phyloP scores from a whole-genome alignment of 2,329 filamentous ascomycete genomes.

The Cladorrhinum sp. region DNA sequence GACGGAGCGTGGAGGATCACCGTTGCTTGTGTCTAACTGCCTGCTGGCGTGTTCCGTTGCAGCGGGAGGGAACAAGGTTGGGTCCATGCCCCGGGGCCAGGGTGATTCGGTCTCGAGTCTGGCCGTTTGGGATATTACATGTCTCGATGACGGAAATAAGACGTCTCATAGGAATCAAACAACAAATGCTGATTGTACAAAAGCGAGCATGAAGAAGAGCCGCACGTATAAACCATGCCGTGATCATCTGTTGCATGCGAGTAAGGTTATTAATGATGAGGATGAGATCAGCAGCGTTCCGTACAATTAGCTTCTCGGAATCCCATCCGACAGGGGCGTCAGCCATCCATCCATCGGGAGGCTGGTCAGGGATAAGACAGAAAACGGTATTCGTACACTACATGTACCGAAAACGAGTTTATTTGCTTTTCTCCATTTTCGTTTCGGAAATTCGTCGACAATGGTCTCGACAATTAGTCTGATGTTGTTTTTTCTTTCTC shows the following conservation, averaged over 20 bases:
- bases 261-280: neutral
- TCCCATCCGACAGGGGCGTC: neutral
- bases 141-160: neutral
- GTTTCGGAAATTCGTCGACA: neutral
- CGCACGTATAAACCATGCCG: neutral
- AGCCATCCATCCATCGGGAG: neutral
- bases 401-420: neutral
- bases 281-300: neutral
- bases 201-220: neutral
- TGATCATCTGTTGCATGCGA: neutral
- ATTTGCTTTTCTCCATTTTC: neutral
- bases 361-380: neutral
- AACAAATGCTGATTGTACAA: neutral
- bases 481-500: neutral
- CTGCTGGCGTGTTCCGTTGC: neutral
- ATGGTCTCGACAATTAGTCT: neutral
- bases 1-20: slow-evolving; percentile 3
- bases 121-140: neutral
- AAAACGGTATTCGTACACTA: neutral
- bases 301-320: neutral
- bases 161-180: neutral
- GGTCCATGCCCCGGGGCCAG: neutral
- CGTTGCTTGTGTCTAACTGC: neutral
- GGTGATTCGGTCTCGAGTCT: neutral
- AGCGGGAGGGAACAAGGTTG: neutral